These are phyloP conservation scores for Melocanna baccifera DNA, from an alignment of 176 grass and related monocot genomes.

Conservation along the genomic window DNA sequence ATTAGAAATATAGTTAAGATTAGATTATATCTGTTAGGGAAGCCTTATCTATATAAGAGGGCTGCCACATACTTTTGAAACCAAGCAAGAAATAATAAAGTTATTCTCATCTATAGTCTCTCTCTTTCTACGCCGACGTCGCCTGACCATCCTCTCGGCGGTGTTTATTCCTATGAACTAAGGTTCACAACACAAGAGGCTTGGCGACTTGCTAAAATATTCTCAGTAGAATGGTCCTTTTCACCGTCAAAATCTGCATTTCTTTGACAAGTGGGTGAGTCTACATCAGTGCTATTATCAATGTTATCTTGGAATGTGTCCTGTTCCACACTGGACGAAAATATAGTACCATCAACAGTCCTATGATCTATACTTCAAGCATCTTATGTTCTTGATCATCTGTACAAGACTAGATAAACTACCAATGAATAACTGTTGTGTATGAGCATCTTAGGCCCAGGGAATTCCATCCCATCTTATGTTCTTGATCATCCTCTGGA, in stretches of 20 bases:
- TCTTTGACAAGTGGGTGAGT: background rate
- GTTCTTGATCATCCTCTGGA: too few relatives aligned
- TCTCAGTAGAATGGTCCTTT: conserved; percentile 7
- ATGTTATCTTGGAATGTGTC: background rate
- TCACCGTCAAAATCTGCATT: conserved; percentile 24
- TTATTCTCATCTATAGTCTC: too few relatives aligned
- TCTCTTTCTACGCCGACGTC: too few relatives aligned
- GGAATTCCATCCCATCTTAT: background rate
- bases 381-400: conserved; percentile 16
- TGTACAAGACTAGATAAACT: conserved; percentile 20
- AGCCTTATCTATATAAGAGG: too few relatives aligned
- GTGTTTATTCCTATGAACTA: too few relatives aligned
- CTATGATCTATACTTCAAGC: conserved; percentile 11
- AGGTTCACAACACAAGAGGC: background rate
- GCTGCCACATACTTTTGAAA: too few relatives aligned
- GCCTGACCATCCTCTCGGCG: too few relatives aligned
- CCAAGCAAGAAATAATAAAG: too few relatives aligned
- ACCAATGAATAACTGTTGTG: background rate
- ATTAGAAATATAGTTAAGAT: too few relatives aligned
- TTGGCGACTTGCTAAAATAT: background rate
- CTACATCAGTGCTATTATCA: background rate
- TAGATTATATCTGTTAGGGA: too few relatives aligned
- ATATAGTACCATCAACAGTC: background rate
- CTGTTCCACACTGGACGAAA: conserved; percentile 1
- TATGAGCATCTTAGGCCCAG: background rate